These are phyloP conservation scores for Ganoderma sinense DNA, from an alignment of 1,284 basidiomycete genomes.

Conservation along the genomic window DNA sequence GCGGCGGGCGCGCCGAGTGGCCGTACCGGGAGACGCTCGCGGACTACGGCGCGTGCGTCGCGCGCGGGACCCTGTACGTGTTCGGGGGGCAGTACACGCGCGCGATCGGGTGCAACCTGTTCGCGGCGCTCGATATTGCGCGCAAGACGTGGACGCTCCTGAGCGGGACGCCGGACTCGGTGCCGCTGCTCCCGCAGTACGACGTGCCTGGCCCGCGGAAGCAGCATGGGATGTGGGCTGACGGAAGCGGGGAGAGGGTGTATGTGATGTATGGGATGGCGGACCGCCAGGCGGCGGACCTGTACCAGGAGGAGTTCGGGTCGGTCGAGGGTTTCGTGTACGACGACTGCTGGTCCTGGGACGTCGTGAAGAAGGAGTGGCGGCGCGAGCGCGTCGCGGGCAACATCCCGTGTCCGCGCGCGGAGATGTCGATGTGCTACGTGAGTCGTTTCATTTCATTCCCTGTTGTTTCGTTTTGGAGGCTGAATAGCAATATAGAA, in stretches of 20 bases:
- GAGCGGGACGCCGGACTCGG: slow-evolving; percentile 21
- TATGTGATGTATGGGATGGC: slow-evolving; percentile 48
- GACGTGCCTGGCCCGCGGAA: slow-evolving; percentile 41
- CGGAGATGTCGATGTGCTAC: slow-evolving; percentile 46
- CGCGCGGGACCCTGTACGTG: slow-evolving; percentile 36
- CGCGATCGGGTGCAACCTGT: slow-evolving; percentile 35
- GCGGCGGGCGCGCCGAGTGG: slow-evolving; percentile 35
- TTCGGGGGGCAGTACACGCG: slow-evolving; percentile 35
- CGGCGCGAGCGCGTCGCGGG: slow-evolving; percentile 45
- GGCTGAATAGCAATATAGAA: slow-evolving; percentile 38
- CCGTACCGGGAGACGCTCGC: slow-evolving; percentile 32
- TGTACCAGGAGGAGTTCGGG: slow-evolving; percentile 37
- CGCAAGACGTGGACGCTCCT: slow-evolving; percentile 33
- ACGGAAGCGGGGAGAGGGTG: slow-evolving; percentile 36
- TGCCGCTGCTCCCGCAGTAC: slow-evolving; percentile 20
- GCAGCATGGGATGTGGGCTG: slow-evolving; percentile 43
- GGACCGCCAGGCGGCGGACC: slow-evolving; percentile 39
- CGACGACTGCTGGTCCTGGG: slow-evolving; percentile 52
- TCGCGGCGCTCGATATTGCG: slow-evolving; percentile 36
- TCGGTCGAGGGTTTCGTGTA: slow-evolving; percentile 37
- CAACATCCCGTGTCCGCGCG: slow-evolving; percentile 47
- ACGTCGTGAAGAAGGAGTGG: slow-evolving; percentile 45
- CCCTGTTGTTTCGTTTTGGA: not conserved
- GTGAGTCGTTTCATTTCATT: slow-evolving; percentile 33
- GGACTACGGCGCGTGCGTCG: slow-evolving; percentile 41